A percentile compares a stretch with the other conserved stretches of the same genome.
Evolutionary conservation across 805 yeast species (phyloP).

Genomic region (Wickerhamiella azymoides): DNA sequence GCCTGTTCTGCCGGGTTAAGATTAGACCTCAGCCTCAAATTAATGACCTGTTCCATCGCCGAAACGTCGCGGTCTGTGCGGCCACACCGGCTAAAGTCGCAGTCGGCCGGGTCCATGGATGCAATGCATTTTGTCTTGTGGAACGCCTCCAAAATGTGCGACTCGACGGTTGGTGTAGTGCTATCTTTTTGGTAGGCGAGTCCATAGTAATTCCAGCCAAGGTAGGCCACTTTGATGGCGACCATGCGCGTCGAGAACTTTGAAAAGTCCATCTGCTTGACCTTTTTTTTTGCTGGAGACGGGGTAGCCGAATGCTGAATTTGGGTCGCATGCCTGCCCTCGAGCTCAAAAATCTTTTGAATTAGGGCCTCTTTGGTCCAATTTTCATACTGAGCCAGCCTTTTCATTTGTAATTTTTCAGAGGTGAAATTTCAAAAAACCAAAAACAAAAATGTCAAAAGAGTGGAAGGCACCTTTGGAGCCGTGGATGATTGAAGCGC

Average conservation of each 20-base stretch:
- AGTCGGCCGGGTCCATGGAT: constrained; percentile 43
- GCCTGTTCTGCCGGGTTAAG: constrained; percentile 48
- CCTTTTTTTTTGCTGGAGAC: constrained; percentile 19
- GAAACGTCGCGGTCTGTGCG: constrained; percentile 94
- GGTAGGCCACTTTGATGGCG: constrained; percentile 71
- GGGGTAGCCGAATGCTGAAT: neutral
- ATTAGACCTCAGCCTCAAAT: constrained; percentile 59
- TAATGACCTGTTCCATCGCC: constrained; percentile 89
- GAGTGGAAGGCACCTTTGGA: constrained; percentile 19
- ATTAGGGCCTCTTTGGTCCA: constrained; percentile 62
- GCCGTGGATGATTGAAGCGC: constrained; percentile 37
- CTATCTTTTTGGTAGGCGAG: constrained; percentile 66
- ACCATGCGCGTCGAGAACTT: constrained; percentile 51
- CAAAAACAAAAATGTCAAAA: neutral
- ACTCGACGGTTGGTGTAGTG: constrained; percentile 80
- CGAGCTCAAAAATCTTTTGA: constrained; percentile 42
- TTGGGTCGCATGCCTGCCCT: constrained; percentile 21
- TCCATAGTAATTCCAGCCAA: constrained; percentile 91
- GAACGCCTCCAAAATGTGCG: constrained; percentile 57
- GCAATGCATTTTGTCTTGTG: constrained; percentile 48
- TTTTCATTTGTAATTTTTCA: constrained; percentile 2
- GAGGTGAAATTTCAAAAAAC: no score
- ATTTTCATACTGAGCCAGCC: constrained; percentile 6
- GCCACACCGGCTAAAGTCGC: constrained; percentile 79
- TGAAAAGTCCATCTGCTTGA: constrained; percentile 48